Conservation (phyloP, 768 basidiomycete genomes). For the Serendipita indica region DNA sequence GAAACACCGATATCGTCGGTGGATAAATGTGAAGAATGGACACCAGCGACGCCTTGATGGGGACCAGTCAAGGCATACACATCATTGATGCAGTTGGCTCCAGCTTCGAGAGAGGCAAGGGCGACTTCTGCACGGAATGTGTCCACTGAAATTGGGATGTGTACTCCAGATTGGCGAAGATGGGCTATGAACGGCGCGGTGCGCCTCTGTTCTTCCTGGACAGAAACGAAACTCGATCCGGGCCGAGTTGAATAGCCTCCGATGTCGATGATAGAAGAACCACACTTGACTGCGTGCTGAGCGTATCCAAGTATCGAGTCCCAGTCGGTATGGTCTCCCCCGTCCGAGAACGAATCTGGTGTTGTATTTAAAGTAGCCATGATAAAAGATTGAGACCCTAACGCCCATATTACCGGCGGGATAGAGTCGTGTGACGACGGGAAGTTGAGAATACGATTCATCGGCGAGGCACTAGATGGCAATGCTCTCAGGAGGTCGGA, state of each 20-base stretch:
- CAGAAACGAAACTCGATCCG: constrained; percentile 46
- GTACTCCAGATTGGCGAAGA: constrained; percentile 29
- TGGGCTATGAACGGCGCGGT: constrained; percentile 57
- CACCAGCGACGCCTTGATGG: constrained; percentile 26
- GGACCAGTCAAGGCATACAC: constrained; percentile 68
- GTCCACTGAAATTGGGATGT: constrained; percentile 62
- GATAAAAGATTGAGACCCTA: constrained; percentile 37
- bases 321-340: constrained; percentile 40
- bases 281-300: constrained; percentile 32
- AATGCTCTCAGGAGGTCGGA: constrained; percentile 32
- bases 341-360: constrained; percentile 94
- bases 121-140: constrained; percentile 82
- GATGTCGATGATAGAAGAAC: constrained; percentile 73
- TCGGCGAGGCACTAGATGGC: constrained; percentile 28
- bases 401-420: constrained; percentile 28
- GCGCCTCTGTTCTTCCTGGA: constrained; percentile 54
- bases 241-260: constrained; percentile 93
- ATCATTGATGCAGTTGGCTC: constrained; percentile 91
- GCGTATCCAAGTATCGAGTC: constrained; percentile 41
- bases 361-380: constrained; percentile 93
- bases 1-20: constrained; percentile 14
- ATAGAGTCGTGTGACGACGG: constrained; percentile 18
- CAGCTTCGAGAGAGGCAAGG: constrained; percentile 53
- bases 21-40: constrained; percentile 19
- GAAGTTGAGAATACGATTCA: constrained; percentile 46